Base-by-base conservation (phyloP, 2,329 filamentous ascomycete genomes). In the Xylaria multiplex region DNA sequence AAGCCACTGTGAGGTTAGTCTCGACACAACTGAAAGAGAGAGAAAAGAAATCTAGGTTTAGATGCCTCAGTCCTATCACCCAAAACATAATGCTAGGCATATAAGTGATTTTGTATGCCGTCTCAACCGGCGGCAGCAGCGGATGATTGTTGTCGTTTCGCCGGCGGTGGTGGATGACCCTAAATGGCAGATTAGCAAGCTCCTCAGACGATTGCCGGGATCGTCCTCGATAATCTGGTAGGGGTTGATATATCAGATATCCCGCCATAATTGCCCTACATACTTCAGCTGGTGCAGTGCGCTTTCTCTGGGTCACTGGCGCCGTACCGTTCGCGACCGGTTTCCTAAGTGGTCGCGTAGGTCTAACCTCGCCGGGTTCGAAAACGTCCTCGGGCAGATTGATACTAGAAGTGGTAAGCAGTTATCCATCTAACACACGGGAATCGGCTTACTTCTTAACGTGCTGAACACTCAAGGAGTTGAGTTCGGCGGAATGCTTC, bases 361-460 rank as follows among this genome's bases (percentile, higher is more conserved):
- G 92, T 73, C 88, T 91, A 56, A 83, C 82, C 79, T 99, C 96
- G 74, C 92, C 92, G 27, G 89, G 82, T 54, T 90, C 86, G 77
- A 99, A 99, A 2, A 98, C 89, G 78, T 99, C 95, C 66, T 93
- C 90, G 32, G 96, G 96, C 30, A 99, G 85, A 75, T 93, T 90
- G 77, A 92, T 92, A 79, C 94, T 97, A 74, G 40, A 69, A 49
- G 60, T 59, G 42, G 49, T 71, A 49, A 72, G 71, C 72, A 66
- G 74, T 64, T 65, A 62, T 40, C 59, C 27, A 46, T 58, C 27
- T 50, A 6, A 11, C 46, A 30, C 7, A 40, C 13, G 13, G 72
- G 8, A 67, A 62, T 63, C 49, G 11, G 81, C 90, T 81, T 84
- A 97, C 94, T 91, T 96, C 79, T 93, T 90, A 56, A 93, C 90